Percentiles rank a stretch among this genome's conserved stretches.
phyloP scores from a whole-genome alignment of 768 basidiomycete genomes.

The Leccinum rimulosum region DNA sequence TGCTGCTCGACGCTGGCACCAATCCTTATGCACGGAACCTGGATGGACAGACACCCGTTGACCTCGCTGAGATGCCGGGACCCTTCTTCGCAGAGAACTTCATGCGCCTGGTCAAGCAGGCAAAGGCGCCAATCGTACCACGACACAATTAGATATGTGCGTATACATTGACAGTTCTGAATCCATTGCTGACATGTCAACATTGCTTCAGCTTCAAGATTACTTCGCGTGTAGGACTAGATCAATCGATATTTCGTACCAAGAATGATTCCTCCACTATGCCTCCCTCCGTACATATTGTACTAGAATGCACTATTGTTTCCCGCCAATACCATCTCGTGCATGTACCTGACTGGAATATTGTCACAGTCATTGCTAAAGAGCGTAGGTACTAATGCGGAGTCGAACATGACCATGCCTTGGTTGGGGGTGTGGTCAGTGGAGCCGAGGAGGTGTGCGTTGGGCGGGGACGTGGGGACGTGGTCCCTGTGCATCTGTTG shows the following conservation, averaged over 20 bases:
- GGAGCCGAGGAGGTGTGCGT: too few relatives aligned
- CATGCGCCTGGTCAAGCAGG: neutral
- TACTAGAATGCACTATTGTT: too few relatives aligned
- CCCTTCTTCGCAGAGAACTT: neutral
- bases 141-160: neutral
- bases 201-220: neutral
- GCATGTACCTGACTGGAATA: too few relatives aligned
- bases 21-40: neutral
- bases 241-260: neutral
- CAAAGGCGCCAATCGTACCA: neutral
- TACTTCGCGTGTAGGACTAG: neutral
- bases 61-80: neutral
- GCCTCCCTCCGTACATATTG: neutral
- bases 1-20: neutral
- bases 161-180: neutral
- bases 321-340: too few relatives aligned
- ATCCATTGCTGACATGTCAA: neutral
- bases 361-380: too few relatives aligned
- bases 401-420: too few relatives aligned
- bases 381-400: too few relatives aligned
- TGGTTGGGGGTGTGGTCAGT: too few relatives aligned
- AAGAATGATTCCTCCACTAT: neutral
- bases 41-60: neutral
- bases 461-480: too few relatives aligned
- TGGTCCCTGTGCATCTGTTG: too few relatives aligned